These are phyloP conservation scores for Ogataea sp. DNA, from an alignment of 805 yeast genomes.

Conservation along the genomic window DNA sequence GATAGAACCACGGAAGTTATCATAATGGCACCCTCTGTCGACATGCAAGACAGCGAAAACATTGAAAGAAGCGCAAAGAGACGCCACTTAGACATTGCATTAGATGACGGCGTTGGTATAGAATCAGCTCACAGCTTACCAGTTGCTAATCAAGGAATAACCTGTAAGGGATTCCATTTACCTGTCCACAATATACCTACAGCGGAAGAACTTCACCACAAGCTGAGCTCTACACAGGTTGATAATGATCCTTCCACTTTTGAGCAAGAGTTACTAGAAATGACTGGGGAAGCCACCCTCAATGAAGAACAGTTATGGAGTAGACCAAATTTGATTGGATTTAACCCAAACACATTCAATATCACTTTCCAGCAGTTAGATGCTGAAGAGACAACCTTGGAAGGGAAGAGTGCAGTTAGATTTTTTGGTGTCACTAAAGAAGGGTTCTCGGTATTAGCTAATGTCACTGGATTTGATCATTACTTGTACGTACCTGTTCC, in stretches of 20 bases:
- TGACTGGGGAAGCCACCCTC: conserved; percentile 30
- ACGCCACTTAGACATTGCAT: conserved; percentile 12
- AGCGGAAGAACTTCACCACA: neutral
- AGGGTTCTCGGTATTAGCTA: conserved; percentile 86
- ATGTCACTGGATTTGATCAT: conserved; percentile 81
- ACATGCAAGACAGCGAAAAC: conserved; percentile 5
- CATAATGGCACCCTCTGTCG: conserved; percentile 3
- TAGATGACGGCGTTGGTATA: conserved; percentile 11
- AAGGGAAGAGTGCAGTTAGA: conserved; percentile 58
- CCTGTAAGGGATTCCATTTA: conserved; percentile 20
- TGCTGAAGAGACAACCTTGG: conserved; percentile 72
- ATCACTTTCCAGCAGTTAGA: conserved; percentile 86
- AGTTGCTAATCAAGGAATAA: conserved; percentile 21
- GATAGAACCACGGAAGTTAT: too few species aligned
- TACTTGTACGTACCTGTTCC: conserved; percentile 93
- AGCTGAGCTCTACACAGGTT: conserved; percentile 18
- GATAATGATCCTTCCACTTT: conserved; percentile 37
- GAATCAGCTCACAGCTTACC: conserved; percentile 24
- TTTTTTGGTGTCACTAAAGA: conserved; percentile 88
- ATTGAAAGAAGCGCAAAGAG: conserved; percentile 8
- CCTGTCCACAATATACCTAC: conserved; percentile 10
- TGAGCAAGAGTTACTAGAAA: conserved; percentile 41
- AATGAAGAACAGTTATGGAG: conserved; percentile 30
- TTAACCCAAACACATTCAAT: conserved; percentile 41
- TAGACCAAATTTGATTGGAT: conserved; percentile 50